Percentiles rank a stretch among this genome's conserved stretches.
phyloP scores from a whole-genome alignment of 768 basidiomycete genomes.

The Boletus tylopilopsis region DNA sequence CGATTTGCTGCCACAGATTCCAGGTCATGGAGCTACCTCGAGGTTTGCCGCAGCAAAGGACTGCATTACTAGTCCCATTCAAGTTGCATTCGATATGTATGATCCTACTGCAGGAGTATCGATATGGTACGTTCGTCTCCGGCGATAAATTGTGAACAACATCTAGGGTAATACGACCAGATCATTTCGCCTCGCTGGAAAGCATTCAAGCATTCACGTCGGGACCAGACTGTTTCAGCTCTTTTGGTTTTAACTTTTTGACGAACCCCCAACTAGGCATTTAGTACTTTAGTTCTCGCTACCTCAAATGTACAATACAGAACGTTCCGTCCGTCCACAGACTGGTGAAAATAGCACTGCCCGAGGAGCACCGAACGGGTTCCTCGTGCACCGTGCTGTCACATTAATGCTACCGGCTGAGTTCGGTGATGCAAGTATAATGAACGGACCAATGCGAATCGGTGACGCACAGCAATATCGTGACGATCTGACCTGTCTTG shows the following conservation, averaged over 20 bases:
- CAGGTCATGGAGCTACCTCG: constrained; percentile 1
- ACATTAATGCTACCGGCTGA: constrained; percentile 17
- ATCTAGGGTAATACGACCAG: constrained; percentile 10
- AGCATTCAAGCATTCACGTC: constrained; percentile 11
- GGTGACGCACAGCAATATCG: constrained; percentile 22
- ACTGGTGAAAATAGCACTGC: constrained; percentile 24
- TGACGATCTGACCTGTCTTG: constrained; percentile 21
- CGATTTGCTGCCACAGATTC: constrained; percentile 1
- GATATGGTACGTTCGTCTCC: constrained; percentile 25
- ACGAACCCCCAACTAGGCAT: constrained; percentile 19
- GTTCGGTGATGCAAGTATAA: constrained; percentile 18
- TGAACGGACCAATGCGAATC: constrained; percentile 24
- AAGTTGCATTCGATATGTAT: too few species aligned
- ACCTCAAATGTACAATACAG: constrained; percentile 22
- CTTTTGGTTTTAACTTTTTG: constrained; percentile 35
- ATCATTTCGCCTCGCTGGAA: constrained; percentile 22
- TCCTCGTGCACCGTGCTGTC: constrained; percentile 25
- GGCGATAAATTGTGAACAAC: constrained; percentile 14
- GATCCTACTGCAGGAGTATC: constrained; percentile 13
- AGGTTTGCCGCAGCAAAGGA: constrained; percentile 4
- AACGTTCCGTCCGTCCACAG: constrained; percentile 11
- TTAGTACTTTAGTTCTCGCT: constrained; percentile 14
- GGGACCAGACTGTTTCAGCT: constrained; percentile 30
- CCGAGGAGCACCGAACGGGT: constrained; percentile 31
- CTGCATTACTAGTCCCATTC: constrained; percentile 14